Evolutionary conservation across 306 rosid species (phyloP), one percentile per base, ranked within the genome.

Genomic region (Sphenostylis stenocarpa): DNA sequence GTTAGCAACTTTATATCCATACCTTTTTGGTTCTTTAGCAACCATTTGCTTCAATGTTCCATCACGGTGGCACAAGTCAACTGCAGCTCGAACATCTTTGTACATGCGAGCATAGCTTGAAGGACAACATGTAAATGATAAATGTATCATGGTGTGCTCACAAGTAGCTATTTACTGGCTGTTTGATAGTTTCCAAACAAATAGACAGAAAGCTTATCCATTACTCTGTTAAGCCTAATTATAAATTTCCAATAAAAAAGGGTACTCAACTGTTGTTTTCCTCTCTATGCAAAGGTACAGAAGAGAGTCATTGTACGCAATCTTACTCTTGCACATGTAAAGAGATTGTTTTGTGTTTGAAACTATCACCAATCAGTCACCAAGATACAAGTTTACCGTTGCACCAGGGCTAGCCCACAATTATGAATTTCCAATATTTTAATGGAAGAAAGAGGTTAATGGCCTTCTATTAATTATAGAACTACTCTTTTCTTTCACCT

Each of bases 1-100:
- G 63, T 43, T 75, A 36, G 53, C 15, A 60, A 66, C 61, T 70
- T 38, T 63, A 43, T 70, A 55, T 77, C 24, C 86, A 71, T 83
- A 95, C 99, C 87, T 86, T 85, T 88, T 84, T 10, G 99, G 99
- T 73, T 92, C 93, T 70, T 86, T 81, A 70, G 97, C 99, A 79
- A 95, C 99, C 98, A 91, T 89, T 85, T 89, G 95, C 91, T 95
- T 95, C 85, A 95, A 84, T 49, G 98, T 95, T 82, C 99, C 99
- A 76, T 95, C 99, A 19, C 98, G 97, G 77, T 95, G 98, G 78
- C 99, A 95, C 87, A 95, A 80, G 83, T 95, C 99, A 82, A 95
- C 96, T 16, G 99, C 99, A 71, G 99, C 99, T 84, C 99, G 88
- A 82, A 95, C 96, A 90, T 95, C 99, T 89, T 86, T 95, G 84